Conservation (phyloP, 2,329 filamentous ascomycete species). For the Trichoderma lentiforme region DNA sequence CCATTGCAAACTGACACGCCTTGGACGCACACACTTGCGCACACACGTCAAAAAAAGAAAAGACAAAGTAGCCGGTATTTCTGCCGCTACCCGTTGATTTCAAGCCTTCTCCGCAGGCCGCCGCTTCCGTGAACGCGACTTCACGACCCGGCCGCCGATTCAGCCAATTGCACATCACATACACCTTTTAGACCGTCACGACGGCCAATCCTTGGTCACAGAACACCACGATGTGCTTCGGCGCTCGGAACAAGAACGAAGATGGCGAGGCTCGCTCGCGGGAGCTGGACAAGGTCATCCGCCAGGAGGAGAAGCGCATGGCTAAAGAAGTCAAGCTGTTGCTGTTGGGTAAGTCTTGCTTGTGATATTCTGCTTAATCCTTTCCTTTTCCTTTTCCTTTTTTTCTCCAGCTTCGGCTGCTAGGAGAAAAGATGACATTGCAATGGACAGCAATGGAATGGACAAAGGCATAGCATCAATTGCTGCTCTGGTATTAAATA, state of each 20-base stretch:
- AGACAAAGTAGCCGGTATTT: neutral
- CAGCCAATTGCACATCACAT: neutral
- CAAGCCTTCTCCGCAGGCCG: neutral
- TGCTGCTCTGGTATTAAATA: slow-evolving; percentile 66
- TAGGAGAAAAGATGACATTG: neutral
- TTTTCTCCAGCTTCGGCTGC: too few species aligned
- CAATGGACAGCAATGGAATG: neutral
- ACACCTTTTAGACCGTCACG: neutral
- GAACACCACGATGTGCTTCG: slow-evolving; percentile 58
- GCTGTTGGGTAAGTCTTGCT: slow-evolving; percentile 64
- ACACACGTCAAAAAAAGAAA: neutral
- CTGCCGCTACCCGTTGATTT: neutral
- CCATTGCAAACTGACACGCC: neutral
- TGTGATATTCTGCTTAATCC: neutral
- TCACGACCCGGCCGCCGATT: neutral
- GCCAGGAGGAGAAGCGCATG: slow-evolving; percentile 83
- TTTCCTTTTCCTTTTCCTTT: neutral
- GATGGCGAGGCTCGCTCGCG: slow-evolving; percentile 55
- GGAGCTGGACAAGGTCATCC: slow-evolving; percentile 83
- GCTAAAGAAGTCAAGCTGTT: slow-evolving; percentile 89
- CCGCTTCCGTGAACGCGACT: slow-evolving; percentile 6
- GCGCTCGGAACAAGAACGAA: slow-evolving; percentile 49
- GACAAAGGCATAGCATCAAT: slow-evolving; percentile 51
- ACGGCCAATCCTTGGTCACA: neutral
- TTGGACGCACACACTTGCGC: neutral